Evolutionary conservation across 2,329 filamentous ascomycete species (phyloP), one percentile per base, ranked within the genome.

Genomic region (Fusarium oxysporum): DNA sequence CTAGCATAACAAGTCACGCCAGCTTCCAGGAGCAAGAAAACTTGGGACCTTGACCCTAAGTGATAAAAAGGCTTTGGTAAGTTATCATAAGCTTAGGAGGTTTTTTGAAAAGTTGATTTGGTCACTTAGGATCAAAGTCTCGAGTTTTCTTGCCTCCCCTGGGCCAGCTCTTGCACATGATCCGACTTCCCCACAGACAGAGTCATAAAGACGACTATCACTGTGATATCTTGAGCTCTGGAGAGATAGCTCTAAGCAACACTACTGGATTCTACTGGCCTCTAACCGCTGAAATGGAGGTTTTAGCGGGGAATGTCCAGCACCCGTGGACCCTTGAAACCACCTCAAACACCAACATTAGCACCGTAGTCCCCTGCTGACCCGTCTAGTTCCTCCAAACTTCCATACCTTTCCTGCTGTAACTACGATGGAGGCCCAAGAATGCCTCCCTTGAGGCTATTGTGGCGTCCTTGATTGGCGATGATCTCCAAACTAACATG

Each of bases 281-380:
- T 43, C 30, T 35, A 37, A 38, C 35, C 65, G 38, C 63, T 68
- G 67, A 51, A 44, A 51, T 54, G 54, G 33, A 40, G 12, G 41
- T 51, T 66, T 51, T 68, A 74, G 71, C 47, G 67, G 67, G 44
- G 67, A 68, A 68, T 57, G 16, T 40, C 30, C 19, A 37, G 41
- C 38, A 44, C 40, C 48, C 35, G 35, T 68, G 62, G 71, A 73
- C 67, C 71, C 71, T 59, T 71, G 65, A 67, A 73, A 66, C 60
- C 62, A 57, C 33, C 37, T 37, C 21, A 51, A 65, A 43, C 37
- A 38, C 53, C 58, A 45, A 60, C 54, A 30, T 50, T 43, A 41
- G 56, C 51, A 57, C 62, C 17, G 21, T 43, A 28, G 43, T 23
- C 43, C 66, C 61, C 65, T 43, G 70, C 51, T 65, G 70, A 70